Evolutionary conservation across 768 basidiomycete genomes (phyloP).

Genomic region (Mycena venus): DNA sequence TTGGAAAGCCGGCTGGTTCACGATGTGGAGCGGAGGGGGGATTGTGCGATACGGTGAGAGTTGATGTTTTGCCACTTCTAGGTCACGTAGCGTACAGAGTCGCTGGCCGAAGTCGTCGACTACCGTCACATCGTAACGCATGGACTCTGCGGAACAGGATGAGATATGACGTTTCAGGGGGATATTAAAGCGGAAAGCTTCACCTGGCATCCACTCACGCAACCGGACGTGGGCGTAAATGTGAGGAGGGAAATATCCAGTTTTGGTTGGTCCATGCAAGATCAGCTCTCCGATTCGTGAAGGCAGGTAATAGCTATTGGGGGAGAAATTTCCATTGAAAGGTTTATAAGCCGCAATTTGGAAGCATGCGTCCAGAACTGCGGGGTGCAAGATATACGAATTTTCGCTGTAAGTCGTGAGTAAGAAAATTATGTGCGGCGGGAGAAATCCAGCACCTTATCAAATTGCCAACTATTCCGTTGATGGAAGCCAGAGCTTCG

Average conservation of each 20-base stretch:
- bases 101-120: constrained; percentile 40
- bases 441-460: constrained; percentile 5
- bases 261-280: constrained; percentile 31
- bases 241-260: constrained; percentile 1
- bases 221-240: constrained; percentile 41
- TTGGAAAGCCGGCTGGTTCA: not conserved
- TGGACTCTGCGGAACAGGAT: not conserved
- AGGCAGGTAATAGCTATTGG: constrained; percentile 49
- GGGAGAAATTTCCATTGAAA: constrained; percentile 45
- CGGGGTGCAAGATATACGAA: constrained; percentile 11
- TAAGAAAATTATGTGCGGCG: not conserved
- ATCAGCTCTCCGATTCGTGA: constrained; percentile 37
- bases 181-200: not conserved
- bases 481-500: constrained; percentile 15
- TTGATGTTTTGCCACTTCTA: constrained; percentile 5
- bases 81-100: not conserved
- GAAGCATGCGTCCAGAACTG: constrained; percentile 49
- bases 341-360: constrained; percentile 48
- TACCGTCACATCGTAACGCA: constrained; percentile 44
- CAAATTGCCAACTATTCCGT: constrained; percentile 15
- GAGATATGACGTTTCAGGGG: constrained; percentile 17
- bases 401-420: not conserved
- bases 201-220: constrained; percentile 46
- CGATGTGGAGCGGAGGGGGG: not conserved
- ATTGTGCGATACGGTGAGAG: not conserved